phyloP scores from a whole-genome alignment of 495 filamentous ascomycete species.

The Penicillium bovifimosum region DNA sequence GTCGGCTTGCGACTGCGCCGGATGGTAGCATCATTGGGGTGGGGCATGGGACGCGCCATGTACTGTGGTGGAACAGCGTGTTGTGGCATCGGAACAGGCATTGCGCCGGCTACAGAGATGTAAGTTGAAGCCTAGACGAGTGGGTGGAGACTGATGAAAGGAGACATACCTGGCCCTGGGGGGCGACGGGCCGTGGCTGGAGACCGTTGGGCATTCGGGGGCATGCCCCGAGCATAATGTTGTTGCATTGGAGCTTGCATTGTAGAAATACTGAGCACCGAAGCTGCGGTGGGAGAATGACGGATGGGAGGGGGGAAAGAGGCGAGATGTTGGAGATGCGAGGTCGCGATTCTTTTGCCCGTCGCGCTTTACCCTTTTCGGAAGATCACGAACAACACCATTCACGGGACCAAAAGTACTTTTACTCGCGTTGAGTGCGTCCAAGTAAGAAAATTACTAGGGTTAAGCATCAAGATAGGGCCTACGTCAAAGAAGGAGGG shows the following conservation, averaged over 20 bases:
- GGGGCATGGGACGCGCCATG: slow-evolving; percentile 36
- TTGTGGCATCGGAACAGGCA: slow-evolving; percentile 38
- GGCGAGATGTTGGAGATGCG: slow-evolving; percentile 19
- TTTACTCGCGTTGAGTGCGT: neutral
- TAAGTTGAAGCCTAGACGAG: slow-evolving; percentile 11
- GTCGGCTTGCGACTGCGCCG: slow-evolving; percentile 81
- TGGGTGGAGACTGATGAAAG: slow-evolving; percentile 11
- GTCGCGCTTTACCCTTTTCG: slow-evolving; percentile 40
- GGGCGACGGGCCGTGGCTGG: slow-evolving; percentile 45
- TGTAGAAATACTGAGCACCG: slow-evolving; percentile 14
- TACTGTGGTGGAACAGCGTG: slow-evolving; percentile 40
- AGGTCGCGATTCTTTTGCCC: slow-evolving; percentile 40
- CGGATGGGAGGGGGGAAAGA: slow-evolving; percentile 19
- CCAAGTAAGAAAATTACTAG: neutral
- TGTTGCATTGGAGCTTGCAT: slow-evolving; percentile 45
- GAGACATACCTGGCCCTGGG: slow-evolving; percentile 34
- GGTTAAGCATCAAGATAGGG: too few species aligned
- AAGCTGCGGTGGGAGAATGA: slow-evolving; percentile 8
- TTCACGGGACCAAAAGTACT: neutral
- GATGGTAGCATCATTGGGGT: slow-evolving; percentile 52
- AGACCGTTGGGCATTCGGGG: slow-evolving; percentile 38
- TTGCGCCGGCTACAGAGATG: slow-evolving; percentile 23
- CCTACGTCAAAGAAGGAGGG: neutral
- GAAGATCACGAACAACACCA: slow-evolving; percentile 13
- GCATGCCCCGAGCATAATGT: slow-evolving; percentile 41